These are phyloP conservation scores for Leccinum huronense DNA, from an alignment of 1,284 basidiomycete genomes.

Conservation along the genomic window DNA sequence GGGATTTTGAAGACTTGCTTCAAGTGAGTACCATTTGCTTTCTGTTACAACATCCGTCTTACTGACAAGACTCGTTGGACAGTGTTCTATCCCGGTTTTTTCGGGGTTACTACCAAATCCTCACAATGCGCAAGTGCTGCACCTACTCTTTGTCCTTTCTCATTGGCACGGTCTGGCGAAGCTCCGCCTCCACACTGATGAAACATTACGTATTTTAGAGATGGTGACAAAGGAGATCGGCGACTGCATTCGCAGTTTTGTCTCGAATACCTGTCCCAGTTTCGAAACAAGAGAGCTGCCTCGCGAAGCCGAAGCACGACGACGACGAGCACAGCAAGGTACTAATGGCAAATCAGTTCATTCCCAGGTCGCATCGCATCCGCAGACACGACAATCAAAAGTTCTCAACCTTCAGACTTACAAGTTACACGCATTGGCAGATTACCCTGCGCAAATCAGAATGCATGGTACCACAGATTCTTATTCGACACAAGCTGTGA, in stretches of 20 bases:
- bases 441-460: neutral
- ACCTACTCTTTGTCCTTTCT: neutral
- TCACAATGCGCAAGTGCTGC: neutral
- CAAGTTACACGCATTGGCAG: neutral
- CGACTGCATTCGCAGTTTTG: neutral
- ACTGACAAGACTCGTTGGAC: no score
- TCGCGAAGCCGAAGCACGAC: neutral
- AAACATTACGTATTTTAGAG: neutral
- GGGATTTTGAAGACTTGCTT: no score
- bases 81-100: no score
- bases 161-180: neutral
- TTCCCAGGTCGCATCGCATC: neutral
- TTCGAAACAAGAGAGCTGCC: neutral
- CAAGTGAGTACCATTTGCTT: no score
- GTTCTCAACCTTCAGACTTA: neutral
- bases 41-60: no score
- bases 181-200: neutral
- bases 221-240: neutral
- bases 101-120: neutral
- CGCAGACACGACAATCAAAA: neutral
- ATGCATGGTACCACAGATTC: no score
- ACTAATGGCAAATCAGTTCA: neutral
- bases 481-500: no score
- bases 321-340: neutral
- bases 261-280: neutral